Percentiles rank a stretch among this genome's conserved stretches.
phyloP scores from a whole-genome alignment of 495 filamentous ascomycete genomes.

The Penicillium coffeae region DNA sequence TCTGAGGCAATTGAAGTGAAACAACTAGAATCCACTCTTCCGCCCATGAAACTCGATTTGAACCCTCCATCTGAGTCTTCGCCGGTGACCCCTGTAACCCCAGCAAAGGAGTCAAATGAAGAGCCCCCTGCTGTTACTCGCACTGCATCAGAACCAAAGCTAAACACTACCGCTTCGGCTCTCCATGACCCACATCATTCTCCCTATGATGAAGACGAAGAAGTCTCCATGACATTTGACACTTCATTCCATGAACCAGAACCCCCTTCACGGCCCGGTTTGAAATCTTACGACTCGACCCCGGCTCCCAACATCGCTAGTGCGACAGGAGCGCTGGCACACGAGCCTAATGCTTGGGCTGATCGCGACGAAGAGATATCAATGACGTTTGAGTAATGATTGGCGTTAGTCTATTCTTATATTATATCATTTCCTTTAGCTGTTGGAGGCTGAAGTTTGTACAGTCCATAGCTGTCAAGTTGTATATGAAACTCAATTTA shows the following conservation, averaged over 20 bases:
- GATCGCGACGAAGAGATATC: constrained; percentile 58
- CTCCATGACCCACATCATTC: constrained; percentile 13
- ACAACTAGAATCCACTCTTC: constrained; percentile 82
- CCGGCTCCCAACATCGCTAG: constrained; percentile 18
- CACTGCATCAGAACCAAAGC: constrained; percentile 30
- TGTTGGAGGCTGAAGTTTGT: background rate
- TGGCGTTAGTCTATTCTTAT: constrained; percentile 6
- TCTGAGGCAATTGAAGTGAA: constrained; percentile 70
- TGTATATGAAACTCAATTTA: background rate
- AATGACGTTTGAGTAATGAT: constrained; percentile 55
- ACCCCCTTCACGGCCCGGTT: constrained; percentile 28
- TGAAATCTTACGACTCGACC: constrained; percentile 42
- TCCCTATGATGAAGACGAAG: constrained; percentile 36
- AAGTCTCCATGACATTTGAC: constrained; percentile 72
- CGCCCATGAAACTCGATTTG: constrained; percentile 78
- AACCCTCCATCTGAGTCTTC: constrained; percentile 27
- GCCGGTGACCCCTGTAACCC: constrained; percentile 31
- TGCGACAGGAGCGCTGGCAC: constrained; percentile 35
- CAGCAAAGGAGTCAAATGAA: constrained; percentile 39
- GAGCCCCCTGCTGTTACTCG: constrained; percentile 24
- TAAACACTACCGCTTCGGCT: constrained; percentile 13
- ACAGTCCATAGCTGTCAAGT: background rate
- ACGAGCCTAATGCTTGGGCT: constrained; percentile 77
- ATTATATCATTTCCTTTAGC: constrained; percentile 6
- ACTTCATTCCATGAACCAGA: constrained; percentile 48